Evolutionary conservation across 106 monocot genomes (phyloP), one percentile per base, ranked within the genome.

Genomic region (Hemerocallis citrina): DNA sequence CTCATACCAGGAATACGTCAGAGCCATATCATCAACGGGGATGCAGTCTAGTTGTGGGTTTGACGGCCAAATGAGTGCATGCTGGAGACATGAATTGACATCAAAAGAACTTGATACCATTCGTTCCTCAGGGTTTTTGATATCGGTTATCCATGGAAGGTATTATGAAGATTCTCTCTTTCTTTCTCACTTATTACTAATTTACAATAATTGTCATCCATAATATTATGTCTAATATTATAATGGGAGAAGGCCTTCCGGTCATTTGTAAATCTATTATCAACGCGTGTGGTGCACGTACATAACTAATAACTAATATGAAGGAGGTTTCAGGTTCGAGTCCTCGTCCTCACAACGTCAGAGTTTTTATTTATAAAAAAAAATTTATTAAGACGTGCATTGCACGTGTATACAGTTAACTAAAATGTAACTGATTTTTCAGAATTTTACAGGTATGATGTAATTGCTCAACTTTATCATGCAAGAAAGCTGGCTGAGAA

Each of bases 91-190:
- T 64, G 85, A 67, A 36, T 38, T 98, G 70, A 77, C 87, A 49
- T 22, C 73, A 59, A 88, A 91, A 64, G 96, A 98, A 55, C 67
- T 98, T 35, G 87, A 84, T 16, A 66, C 51, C 3, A 88, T 98
- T 48, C 77, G 91, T 42, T 70, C 81, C 6, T 61, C 87, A 28
- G 91, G 96, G 28, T 88, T 98, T 73, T 48, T 77, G 36, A 59
- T 98, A 69, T 88, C 84, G 21, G 75, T 98, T 34, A 81, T 98
- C 59, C 96, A 98, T 82, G 96, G 96, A 50, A 91, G 91, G 91
- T 91, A 23, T 58, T 27, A 52, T 4, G 12, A 13, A 51, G 36
- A 34, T 8, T n/a, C 25, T 23, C 38, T 31, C 39, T 9, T 40
- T 23, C 65, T 10, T 30, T 56, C 57, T 21, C 55, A 67, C n/a